Base-by-base conservation (phyloP, 768 basidiomycete genomes). In the Suillus bovinus region DNA sequence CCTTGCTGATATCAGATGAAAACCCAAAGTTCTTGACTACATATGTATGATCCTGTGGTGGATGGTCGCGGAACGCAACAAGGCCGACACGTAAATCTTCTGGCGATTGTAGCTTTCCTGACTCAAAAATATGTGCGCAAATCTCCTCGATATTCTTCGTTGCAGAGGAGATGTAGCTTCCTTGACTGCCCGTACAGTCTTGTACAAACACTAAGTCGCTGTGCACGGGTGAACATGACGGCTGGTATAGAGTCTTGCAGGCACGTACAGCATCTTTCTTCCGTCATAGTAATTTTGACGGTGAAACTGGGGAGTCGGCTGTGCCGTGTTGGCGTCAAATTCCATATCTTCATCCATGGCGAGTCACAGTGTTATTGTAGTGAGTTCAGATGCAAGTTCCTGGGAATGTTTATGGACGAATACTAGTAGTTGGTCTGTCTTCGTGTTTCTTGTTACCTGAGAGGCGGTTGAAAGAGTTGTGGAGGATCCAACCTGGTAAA, bases 101-200 rank as follows among this genome's bases (percentile, higher is more conserved):
- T 50, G 80, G 84, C 60, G 84, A 80, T 72, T 91, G 89, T n/a
- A 99, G 85, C 70, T 90, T 91, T 46, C 95, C 95, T 27, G 94
- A 95, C 77, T 95, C 90, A 77, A 93, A 93, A 66, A 99, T 99
- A 77, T 92, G 89, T 53, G 90, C 90, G 72, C 92, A 96, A 71
- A 99, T 99, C 72, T 91, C 85, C 71, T 95, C 91, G 76, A 99
- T 96, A 76, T 99, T 98, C 81, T 91, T 93, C 11, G 95, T 96
- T 22, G 94, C 95, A 52, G 92, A 93, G n/a, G 90, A 83, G 67
- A 94, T 94, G 78, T 94, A 94, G 71, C 87, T 90, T 38, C 91
- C 91, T 68, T 94, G 93, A 69, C 90, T 92, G 16, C 94, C 94
- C 8, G 94, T 97, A 76, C 94, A 96, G 77, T 97, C 94, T 73